These are phyloP conservation scores for Zygoascus bituminiphila DNA, from an alignment of 805 yeast genomes.

Conservation along the genomic window DNA sequence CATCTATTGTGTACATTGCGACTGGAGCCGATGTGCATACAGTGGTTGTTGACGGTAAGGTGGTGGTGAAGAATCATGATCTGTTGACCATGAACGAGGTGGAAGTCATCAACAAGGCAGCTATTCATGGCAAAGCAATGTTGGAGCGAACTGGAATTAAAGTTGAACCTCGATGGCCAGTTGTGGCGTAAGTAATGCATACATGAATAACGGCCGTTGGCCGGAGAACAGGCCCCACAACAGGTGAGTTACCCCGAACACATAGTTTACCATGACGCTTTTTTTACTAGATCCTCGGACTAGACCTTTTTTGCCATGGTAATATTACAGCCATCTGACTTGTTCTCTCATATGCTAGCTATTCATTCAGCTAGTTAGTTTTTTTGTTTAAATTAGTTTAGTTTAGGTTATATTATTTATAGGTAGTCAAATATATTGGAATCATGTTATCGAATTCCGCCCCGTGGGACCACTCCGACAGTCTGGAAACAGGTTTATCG, in stretches of 20 bases:
- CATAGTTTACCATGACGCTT: not conserved
- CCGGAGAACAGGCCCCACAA: too few species aligned
- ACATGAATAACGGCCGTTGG: too few species aligned
- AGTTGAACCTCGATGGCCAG: not conserved
- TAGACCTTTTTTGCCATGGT: not conserved
- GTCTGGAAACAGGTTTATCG: too few species aligned
- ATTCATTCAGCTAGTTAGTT: too few species aligned
- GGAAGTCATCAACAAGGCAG: conserved; percentile 8
- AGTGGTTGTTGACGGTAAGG: conserved; percentile 13
- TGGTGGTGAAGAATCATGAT: conserved; percentile 7
- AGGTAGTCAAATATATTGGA: too few species aligned
- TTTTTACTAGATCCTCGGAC: not conserved
- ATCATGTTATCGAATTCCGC: too few species aligned
- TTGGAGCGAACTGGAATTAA: not conserved
- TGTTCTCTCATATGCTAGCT: too few species aligned
- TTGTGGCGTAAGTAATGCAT: not conserved
- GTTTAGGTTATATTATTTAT: too few species aligned
- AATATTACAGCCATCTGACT: too few species aligned
- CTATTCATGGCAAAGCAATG: conserved; percentile 7
- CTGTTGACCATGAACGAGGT: conserved; percentile 8
- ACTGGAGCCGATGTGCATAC: conserved; percentile 16
- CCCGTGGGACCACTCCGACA: too few species aligned
- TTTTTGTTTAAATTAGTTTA: too few species aligned
- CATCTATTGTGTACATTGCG: conserved; percentile 14
- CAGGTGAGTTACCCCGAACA: not conserved